Percentiles rank a stretch among this genome's conserved stretches.
Conservation (phyloP, 106 monocot genomes). For the Allium sativum region DNA sequence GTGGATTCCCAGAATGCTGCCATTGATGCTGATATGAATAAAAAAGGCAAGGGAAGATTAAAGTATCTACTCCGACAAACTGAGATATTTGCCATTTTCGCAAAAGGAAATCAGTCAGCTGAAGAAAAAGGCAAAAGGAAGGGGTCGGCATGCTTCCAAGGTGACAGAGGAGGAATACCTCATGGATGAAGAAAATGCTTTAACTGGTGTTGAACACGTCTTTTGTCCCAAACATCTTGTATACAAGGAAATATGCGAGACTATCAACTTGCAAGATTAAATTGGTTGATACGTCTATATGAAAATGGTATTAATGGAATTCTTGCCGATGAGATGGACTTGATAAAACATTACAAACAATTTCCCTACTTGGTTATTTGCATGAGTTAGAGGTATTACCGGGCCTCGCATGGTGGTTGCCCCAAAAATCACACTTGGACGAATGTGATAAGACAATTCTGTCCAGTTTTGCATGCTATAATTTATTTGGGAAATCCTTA, state of each 20-base stretch:
- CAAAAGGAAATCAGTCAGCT: conserved; percentile 59
- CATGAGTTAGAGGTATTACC: conserved; percentile 77
- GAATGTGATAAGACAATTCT: conserved; percentile 76
- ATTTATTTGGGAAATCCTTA: conserved; percentile 86
- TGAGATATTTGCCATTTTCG: conserved; percentile 85
- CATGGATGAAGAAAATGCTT: conserved; percentile 58
- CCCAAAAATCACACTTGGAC: conserved; percentile 92
- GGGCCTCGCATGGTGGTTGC: conserved; percentile 95
- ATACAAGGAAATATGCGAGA: conserved; percentile 72
- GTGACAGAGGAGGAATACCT: conserved; percentile 67
- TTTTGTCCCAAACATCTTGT: conserved; percentile 64
- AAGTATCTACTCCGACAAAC: conserved; percentile 76
- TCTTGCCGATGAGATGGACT: conserved; percentile 82
- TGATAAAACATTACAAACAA: conserved; percentile 95
- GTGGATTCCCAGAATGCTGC: conserved; percentile 66
- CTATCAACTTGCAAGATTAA: conserved; percentile 79
- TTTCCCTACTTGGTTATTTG: conserved; percentile 82
- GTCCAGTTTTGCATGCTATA: conserved; percentile 73
- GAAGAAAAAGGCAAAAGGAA: conserved; percentile 55
- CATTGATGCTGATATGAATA: conserved; percentile 81
- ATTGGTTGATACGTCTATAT: conserved; percentile 64
- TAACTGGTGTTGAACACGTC: conserved; percentile 38
- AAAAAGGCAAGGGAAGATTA: conserved; percentile 66
- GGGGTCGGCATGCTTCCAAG: conserved; percentile 73
- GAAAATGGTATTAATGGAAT: conserved; percentile 79